These are phyloP conservation scores for Aspergillus latus DNA, from an alignment of 2,329 filamentous ascomycete species.

Conservation along the genomic window DNA sequence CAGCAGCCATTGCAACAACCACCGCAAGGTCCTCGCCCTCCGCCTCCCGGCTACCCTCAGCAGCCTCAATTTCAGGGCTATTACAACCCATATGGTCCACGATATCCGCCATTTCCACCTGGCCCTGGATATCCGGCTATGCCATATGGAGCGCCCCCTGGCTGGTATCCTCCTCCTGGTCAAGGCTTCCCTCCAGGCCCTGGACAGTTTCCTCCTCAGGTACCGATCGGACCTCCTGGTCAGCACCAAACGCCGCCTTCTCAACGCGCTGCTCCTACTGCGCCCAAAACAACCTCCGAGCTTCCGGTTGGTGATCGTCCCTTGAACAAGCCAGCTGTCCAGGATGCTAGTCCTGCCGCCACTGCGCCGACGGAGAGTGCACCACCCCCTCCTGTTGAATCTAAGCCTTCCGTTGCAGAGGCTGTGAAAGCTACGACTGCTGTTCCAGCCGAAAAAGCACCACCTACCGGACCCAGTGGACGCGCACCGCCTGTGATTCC, in stretches of 20 bases:
- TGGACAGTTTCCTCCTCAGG: slow-evolving; percentile 62
- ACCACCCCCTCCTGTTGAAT: slow-evolving; percentile 40
- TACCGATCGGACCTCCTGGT: slow-evolving; percentile 59
- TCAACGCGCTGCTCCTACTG: slow-evolving; percentile 35
- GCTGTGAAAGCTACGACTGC: slow-evolving; percentile 32
- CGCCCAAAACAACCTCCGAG: slow-evolving; percentile 43
- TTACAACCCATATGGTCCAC: slow-evolving; percentile 48
- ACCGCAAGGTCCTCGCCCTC: slow-evolving; percentile 40
- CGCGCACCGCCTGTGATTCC: slow-evolving; percentile 50
- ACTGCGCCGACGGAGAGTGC: slow-evolving; percentile 30
- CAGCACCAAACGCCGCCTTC: slow-evolving; percentile 39
- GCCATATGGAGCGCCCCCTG: slow-evolving; percentile 72
- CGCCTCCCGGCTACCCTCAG: slow-evolving; percentile 42
- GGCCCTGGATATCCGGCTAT: slow-evolving; percentile 70
- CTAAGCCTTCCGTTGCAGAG: slow-evolving; percentile 40
- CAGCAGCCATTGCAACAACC: slow-evolving; percentile 45
- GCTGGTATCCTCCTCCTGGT: slow-evolving; percentile 74
- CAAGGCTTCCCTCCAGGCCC: slow-evolving; percentile 71
- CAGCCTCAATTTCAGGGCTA: slow-evolving; percentile 46
- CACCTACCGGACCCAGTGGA: slow-evolving; percentile 38
- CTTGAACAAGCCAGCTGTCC: slow-evolving; percentile 36
- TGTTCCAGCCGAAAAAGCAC: slow-evolving; percentile 25
- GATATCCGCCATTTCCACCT: slow-evolving; percentile 53
- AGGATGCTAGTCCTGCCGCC: slow-evolving; percentile 36
- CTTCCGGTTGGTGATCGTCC: slow-evolving; percentile 43